These are phyloP conservation scores for Syncephalastrum sp. DNA, from an alignment of 371 early-diverging fungal genomes.

Conservation along the genomic window DNA sequence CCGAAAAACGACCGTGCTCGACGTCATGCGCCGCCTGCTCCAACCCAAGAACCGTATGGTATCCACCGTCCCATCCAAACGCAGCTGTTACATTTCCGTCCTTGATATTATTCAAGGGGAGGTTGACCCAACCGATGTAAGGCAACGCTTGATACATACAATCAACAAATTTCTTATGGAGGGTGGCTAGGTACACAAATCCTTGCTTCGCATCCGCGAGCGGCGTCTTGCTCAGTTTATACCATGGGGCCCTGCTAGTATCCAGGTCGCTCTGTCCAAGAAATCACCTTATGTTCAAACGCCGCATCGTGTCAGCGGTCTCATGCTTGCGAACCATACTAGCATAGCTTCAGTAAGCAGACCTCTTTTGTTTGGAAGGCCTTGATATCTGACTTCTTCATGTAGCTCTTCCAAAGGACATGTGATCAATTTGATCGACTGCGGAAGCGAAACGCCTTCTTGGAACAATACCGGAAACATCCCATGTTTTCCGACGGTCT, in stretches of 20 bases:
- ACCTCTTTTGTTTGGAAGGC: not conserved
- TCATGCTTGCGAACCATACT: slow-evolving; percentile 98
- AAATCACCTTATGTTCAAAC: slow-evolving; percentile 93
- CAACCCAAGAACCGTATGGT: slow-evolving; percentile 98
- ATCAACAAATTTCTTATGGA: not conserved
- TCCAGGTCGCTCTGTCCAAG: slow-evolving; percentile 94
- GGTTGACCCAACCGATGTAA: slow-evolving; percentile 95
- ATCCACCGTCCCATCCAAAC: slow-evolving; percentile 84
- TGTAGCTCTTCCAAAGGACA: slow-evolving; percentile 89
- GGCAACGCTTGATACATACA: not conserved
- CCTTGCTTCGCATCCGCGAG: slow-evolving; percentile 93
- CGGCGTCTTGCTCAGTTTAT: slow-evolving; percentile 95
- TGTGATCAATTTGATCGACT: slow-evolving; percentile 96
- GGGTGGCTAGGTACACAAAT: slow-evolving; percentile 85
- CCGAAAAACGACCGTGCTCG: slow-evolving; percentile 95
- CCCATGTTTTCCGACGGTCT: slow-evolving; percentile 80
- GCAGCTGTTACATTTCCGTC: slow-evolving; percentile 94
- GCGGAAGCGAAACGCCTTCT: slow-evolving; percentile 97
- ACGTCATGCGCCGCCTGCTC: slow-evolving; percentile 95
- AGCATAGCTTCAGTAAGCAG: slow-evolving; percentile 81
- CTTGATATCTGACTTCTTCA: not conserved
- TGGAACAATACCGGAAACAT: slow-evolving; percentile 94
- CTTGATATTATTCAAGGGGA: slow-evolving; percentile 98
- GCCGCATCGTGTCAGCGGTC: slow-evolving; percentile 93
- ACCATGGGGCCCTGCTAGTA: slow-evolving; percentile 99